A percentile compares a stretch with the other conserved stretches of the same genome.
Evolutionary conservation across 305 asterid species (phyloP).

Genomic region (Nicotiana rustica): DNA sequence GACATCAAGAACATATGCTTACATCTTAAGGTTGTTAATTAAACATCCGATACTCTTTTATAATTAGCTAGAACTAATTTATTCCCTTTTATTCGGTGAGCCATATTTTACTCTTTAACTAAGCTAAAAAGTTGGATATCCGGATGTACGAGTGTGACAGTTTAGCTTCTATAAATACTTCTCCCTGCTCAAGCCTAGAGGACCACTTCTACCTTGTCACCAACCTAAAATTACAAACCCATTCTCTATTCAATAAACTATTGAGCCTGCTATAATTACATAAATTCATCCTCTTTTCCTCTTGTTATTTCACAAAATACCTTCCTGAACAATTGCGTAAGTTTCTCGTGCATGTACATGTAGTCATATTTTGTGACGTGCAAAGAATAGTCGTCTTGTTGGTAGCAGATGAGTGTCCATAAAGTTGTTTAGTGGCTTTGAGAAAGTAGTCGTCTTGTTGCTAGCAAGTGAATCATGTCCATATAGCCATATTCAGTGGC

Average conservation of each 20-base stretch:
- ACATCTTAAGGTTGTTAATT: not conserved
- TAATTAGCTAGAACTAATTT: not conserved
- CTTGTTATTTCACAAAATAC: not conserved
- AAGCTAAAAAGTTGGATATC: not conserved
- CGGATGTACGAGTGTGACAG: not conserved
- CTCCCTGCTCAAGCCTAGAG: not conserved
- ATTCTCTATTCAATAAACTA: slow-evolving; percentile 8
- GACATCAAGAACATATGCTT: not conserved
- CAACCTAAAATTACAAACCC: slow-evolving; percentile 7
- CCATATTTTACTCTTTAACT: not conserved
- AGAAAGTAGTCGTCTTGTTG: no score
- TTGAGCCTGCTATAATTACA: not conserved
- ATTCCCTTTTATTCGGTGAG: not conserved
- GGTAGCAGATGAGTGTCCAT: no score
- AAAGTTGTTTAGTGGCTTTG: no score
- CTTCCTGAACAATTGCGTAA: not conserved
- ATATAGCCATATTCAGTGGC: no score
- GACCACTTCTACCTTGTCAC: not conserved
- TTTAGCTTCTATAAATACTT: slow-evolving; percentile 23
- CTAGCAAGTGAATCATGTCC: no score
- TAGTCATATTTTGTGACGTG: not conserved
- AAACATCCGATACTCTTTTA: not conserved
- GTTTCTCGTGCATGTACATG: not conserved
- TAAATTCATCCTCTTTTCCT: not conserved
- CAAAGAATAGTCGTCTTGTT: not conserved